A percentile compares a stretch with the other conserved stretches of the same genome.
These are phyloP conservation scores for Pleurotus citrinopileatus DNA, from an alignment of 768 basidiomycete species.

Conservation along the genomic window DNA sequence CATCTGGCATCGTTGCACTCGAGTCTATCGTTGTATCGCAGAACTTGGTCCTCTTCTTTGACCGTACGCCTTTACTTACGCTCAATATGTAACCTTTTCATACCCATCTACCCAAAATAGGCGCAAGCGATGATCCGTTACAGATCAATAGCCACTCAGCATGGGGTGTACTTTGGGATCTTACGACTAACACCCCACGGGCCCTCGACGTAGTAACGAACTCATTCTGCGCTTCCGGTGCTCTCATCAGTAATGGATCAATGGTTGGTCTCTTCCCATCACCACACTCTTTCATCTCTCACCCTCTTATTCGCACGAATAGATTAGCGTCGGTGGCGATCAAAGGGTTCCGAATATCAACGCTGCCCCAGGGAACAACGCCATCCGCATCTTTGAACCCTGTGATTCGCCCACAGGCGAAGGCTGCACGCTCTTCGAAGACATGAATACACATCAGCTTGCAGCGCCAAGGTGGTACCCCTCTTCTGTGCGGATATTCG, in stretches of 20 bases:
- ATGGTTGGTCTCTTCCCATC: slow-evolving; percentile 31
- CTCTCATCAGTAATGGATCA: slow-evolving; percentile 53
- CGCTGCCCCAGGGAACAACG: slow-evolving; percentile 26
- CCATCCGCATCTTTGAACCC: slow-evolving; percentile 21
- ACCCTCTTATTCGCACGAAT: background rate
- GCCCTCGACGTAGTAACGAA: slow-evolving; percentile 57
- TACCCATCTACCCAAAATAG: no score
- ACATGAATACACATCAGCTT: slow-evolving; percentile 44
- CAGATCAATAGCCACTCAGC: slow-evolving; percentile 45
- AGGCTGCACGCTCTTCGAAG: slow-evolving; percentile 33
- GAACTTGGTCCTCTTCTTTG: slow-evolving; percentile 35
- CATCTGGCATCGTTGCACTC: slow-evolving; percentile 11
- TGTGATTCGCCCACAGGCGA: slow-evolving; percentile 18
- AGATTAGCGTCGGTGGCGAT: slow-evolving; percentile 49
- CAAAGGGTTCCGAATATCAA: slow-evolving; percentile 32
- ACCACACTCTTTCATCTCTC: background rate
- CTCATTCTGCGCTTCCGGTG: slow-evolving; percentile 55
- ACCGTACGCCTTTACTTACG: slow-evolving; percentile 58
- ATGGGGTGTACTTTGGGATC: slow-evolving; percentile 49
- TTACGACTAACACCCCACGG: slow-evolving; percentile 42
- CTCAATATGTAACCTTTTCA: no score
- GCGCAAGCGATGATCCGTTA: slow-evolving; percentile 35
- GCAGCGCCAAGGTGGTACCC: slow-evolving; percentile 57
- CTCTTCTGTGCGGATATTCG: slow-evolving; percentile 45
- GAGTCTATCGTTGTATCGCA: slow-evolving; percentile 22